Evolutionary conservation across 768 basidiomycete species (phyloP), one percentile per base, ranked within the genome.

Genomic region (Tulasnella sp.): DNA sequence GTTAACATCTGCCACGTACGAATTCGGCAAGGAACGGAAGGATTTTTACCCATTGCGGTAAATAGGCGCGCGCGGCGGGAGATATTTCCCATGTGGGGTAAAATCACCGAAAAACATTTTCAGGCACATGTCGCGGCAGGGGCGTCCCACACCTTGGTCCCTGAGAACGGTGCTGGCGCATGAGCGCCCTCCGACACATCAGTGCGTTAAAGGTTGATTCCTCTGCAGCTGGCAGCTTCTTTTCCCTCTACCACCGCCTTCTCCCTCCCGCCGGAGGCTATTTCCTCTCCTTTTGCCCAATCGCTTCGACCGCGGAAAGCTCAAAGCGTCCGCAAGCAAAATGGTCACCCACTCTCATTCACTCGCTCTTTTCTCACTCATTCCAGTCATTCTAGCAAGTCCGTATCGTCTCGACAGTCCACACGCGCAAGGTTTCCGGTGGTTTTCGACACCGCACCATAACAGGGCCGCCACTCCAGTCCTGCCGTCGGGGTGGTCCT

Each of bases 401-500:
- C 60, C 60, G 20, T 24, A 64, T 64, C n/a, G 22, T 28, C 60
- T 64, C 22, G 31, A 64, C 31, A 64, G 24, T 16, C 60, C 24
- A 64, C n/a, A 64, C 31, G 12, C 31, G 8, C 60, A 64, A 58
- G n/a, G 8, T 5, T 58, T 58, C n/a, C 54, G n/a, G 4, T 28
- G 54, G 54, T 20, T 58, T 24, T 64, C 60, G 18, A 22, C 58
- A 28, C 12, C 31, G 3, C 60, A 64, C 11, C 20, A 31, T 12
- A 22, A 31, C 24, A 12, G 24, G n/a, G 60, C 60, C n/a, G 60
- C 31, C 18, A 31, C 64, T 69, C 64, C 18, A 4, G 31, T 28
- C 28, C 34, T 69, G 12, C 77, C 77, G 0, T 18, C 77, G 12
- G 77, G 77, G 20, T 80, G 79, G 79, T 46, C 79, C 11, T 80